Evolutionary conservation across 345 rosid species (phyloP), one percentile per base, ranked within the genome.

Genomic region (Populus pruinosa): DNA sequence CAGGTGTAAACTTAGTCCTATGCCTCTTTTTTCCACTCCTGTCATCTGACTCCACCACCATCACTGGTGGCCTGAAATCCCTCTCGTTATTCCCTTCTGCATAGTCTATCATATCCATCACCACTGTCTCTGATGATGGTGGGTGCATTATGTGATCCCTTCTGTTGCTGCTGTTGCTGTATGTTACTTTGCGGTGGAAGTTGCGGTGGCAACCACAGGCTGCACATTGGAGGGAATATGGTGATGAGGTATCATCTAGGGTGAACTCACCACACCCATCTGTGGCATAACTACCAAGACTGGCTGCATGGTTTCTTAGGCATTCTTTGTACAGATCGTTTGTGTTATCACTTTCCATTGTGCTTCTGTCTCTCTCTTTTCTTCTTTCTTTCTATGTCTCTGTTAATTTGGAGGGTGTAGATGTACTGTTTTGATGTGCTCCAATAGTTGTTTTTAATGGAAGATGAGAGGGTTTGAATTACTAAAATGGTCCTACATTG

Each of bases 161-260:
- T 56, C 83, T 81, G 69, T 72, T 17, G 84, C 78, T 69, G 59
- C 80, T 59, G 61, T 75, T 53, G 67, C 74, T 65, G 70, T 74
- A 72, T 4, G 74, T 79, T 44, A 85, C 81, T 74, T 81, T 88
- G 68, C 96, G 91, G 90, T 94, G 98, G 92, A 92, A 94, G 88
- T 90, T 94, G 74, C 98, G 93, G 93, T 94, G 98, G 85, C 98
- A 94, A 55, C 97, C 97, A 70, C 97, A 94, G 38, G 98, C 98
- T 9, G 85, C 93, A 65, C 98, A 94, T 20, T 89, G 89, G 77
- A 91, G 90, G 76, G 76, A 1, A 8, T 83, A 31, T 20, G 85
- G 84, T 69, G 88, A 84, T 67, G 88, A 85, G 35, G 80, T 2
- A 12, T 77, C 76, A 59, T 79, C 85, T 0, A 59, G 76, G 2